Evolutionary conservation across 2,329 filamentous ascomycete species (phyloP), one percentile per base, ranked within the genome.

Genomic region (Paraconiothyrium brasiliense): DNA sequence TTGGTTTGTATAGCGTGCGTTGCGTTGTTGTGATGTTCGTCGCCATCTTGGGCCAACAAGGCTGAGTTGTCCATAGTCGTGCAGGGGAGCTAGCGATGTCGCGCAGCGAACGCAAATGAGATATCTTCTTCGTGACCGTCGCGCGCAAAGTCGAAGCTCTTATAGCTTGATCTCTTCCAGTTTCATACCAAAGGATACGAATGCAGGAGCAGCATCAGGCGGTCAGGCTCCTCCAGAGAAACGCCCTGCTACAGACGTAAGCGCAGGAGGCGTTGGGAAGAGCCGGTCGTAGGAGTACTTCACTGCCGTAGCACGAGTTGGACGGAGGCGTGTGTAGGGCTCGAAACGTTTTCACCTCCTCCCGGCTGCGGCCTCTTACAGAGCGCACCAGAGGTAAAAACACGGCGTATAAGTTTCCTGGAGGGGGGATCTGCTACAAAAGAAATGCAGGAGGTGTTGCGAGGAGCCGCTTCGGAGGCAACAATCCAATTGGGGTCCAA

Each of bases 371-470:
- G 16, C 5, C 37, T 41, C 37, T 16, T 41, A 41, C 10, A 41
- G 16, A 41, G 11, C 9, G 37, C 37, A 41, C 11, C 37, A 14
- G 11, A 14, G 14, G 16, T 16, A 41, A 16, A 41, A 13, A 41
- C 13, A 41, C 24, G 43, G 41, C 54, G 54, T 56, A 47, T 27
- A 47, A n/a, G 32, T 47, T 47, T 14, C 41, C 27, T 24, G 1
- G 39, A 16, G 43, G 41, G 14, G 30, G 10, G 27, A 24, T 30
- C 34, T 56, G 43, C 27, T 24, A 47, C 54, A 37, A 24, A 35
- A 24, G 16, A 56, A 20, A 56, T 14, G 54, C 54, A 56, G 54
- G 54, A 56, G 54, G 54, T 47, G 54, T 47, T 37, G 30, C 41
- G 43, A 34, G n/a, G 27, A 24, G 43, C 13, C 32, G 16, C n/a